phyloP scores from a whole-genome alignment of 139 green algal genomes.

The Gonium pectorale region DNA sequence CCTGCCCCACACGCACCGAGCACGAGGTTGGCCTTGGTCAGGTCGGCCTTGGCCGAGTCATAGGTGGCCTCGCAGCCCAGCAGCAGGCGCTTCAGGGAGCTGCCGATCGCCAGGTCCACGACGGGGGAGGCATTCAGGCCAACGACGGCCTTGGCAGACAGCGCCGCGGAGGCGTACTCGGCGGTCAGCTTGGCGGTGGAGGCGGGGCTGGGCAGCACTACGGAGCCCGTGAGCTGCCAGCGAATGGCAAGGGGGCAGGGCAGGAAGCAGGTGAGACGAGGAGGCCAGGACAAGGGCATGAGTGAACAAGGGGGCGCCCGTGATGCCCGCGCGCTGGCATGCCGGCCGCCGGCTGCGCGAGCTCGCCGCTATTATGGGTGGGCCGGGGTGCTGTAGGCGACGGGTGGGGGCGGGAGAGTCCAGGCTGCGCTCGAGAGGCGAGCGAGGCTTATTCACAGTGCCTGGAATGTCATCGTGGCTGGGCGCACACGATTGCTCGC shows the following conservation, averaged over 20 bases:
- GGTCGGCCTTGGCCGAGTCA: constrained; percentile 22
- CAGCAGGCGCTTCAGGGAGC: constrained; percentile 7
- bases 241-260: not conserved
- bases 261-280: not conserved
- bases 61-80: constrained; percentile 23
- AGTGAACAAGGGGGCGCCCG: no score
- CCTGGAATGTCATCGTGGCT: no score
- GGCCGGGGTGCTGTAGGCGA: no score
- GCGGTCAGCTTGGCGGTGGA: constrained; percentile 33
- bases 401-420: no score
- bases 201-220: constrained; percentile 16
- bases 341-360: no score
- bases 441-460: no score
- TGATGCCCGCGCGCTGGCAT: no score
- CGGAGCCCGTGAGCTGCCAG: not conserved
- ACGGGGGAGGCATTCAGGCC: constrained; percentile 10
- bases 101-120: constrained; percentile 15
- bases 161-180: not conserved
- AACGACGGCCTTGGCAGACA: constrained; percentile 11
- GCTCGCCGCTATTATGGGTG: no score
- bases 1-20: not conserved
- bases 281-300: not conserved
- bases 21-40: constrained; percentile 37
- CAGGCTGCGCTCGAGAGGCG: no score
- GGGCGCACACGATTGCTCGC: no score